Conservation (phyloP, 495 filamentous ascomycete species). For the Penicillium argentinense region DNA sequence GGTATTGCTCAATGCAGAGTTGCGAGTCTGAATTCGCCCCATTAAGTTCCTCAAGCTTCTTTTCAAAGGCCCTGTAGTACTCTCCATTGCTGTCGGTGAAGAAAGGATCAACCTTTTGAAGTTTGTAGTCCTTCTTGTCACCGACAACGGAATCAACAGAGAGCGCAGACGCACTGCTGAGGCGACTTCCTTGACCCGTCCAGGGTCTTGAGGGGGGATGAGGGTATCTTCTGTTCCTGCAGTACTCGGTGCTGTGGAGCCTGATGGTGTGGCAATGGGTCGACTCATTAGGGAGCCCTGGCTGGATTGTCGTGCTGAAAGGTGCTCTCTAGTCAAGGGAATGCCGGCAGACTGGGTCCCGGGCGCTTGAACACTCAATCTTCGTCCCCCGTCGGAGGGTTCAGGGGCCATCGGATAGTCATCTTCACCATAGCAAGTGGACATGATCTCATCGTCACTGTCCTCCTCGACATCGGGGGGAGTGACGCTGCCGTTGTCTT, state of each 20-base stretch:
- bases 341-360: slow-evolving; percentile 6
- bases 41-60: slow-evolving; percentile 57
- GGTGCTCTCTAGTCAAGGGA: slow-evolving; percentile 18
- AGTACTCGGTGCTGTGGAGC: slow-evolving; percentile 31
- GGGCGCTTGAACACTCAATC: slow-evolving; percentile 20
- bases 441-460: slow-evolving; percentile 46
- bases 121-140: slow-evolving; percentile 61
- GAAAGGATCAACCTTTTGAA: slow-evolving; percentile 69
- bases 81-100: slow-evolving; percentile 68
- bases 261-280: slow-evolving; percentile 17
- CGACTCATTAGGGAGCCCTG: slow-evolving; percentile 29
- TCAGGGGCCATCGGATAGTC: slow-evolving; percentile 42
- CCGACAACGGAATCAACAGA: slow-evolving; percentile 58
- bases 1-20: slow-evolving; percentile 67
- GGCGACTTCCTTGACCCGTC: slow-evolving; percentile 36
- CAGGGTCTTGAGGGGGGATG: slow-evolving; percentile 34
- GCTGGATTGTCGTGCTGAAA: slow-evolving; percentile 28
- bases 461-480: slow-evolving; percentile 38
- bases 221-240: slow-evolving; percentile 43
- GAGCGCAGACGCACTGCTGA: slow-evolving; percentile 47
- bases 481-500: slow-evolving; percentile 22
- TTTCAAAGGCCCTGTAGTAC: slow-evolving; percentile 60
- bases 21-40: slow-evolving; percentile 57
- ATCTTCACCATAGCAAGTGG: slow-evolving; percentile 44
- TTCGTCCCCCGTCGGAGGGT: slow-evolving; percentile 32